Evolutionary conservation across 768 basidiomycete genomes (phyloP).

Genomic region (Amanita rimosa): DNA sequence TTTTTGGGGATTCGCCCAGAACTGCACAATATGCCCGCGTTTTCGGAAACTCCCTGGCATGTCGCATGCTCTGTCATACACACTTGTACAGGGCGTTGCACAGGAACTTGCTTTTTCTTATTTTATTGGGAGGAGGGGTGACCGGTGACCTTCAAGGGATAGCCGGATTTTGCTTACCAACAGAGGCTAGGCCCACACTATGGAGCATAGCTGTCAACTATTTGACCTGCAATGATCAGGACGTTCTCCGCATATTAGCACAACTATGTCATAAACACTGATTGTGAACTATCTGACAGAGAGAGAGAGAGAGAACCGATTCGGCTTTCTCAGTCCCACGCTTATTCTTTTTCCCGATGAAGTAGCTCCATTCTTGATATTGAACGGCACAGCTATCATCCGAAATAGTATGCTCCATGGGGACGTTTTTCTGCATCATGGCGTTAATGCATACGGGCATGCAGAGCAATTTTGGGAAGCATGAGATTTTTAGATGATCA

Average conservation of each 20-base stretch:
- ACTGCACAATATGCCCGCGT: background rate
- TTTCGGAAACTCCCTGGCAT: background rate
- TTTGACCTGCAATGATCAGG: too few relatives aligned
- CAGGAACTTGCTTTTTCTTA: too few relatives aligned
- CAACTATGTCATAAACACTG: background rate
- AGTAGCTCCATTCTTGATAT: constrained; percentile 22
- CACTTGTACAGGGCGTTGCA: too few relatives aligned
- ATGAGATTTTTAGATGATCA: constrained; percentile 20
- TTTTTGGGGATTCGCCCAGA: background rate
- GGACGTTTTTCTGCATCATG: constrained; percentile 20
- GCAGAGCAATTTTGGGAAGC: constrained; percentile 18
- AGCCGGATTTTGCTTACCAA: too few relatives aligned
- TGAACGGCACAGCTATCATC: constrained; percentile 15
- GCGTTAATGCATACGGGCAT: constrained; percentile 22
- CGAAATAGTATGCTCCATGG: constrained; percentile 18
- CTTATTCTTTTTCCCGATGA: constrained; percentile 9
- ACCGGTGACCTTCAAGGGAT: too few relatives aligned
- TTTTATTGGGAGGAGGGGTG: too few relatives aligned
- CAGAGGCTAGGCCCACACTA: too few relatives aligned
- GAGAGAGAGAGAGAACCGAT: constrained; percentile 10
- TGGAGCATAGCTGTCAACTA: too few relatives aligned
- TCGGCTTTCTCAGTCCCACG: constrained; percentile 17
- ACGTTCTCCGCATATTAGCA: background rate
- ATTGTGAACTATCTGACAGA: background rate
- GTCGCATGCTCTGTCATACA: background rate